phyloP scores from a whole-genome alignment of 495 filamentous ascomycete genomes.

The Penicillium daleae region DNA sequence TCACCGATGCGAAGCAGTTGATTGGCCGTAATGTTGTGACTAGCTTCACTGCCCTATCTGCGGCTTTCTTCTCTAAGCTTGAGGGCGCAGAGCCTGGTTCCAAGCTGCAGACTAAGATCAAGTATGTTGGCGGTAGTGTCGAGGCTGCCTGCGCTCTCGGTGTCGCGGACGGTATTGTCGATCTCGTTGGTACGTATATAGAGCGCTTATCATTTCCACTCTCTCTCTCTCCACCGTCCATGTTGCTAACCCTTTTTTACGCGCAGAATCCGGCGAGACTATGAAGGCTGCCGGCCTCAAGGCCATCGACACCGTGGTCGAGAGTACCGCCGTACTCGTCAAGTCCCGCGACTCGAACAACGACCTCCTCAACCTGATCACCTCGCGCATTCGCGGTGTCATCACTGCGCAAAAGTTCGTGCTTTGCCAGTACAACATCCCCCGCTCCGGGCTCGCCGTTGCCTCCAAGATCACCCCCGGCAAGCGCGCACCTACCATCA shows the following conservation, averaged over 20 bases:
- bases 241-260: neutral
- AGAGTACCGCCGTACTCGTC: constrained; percentile 85
- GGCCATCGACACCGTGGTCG: constrained; percentile 90
- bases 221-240: neutral
- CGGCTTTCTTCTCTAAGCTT: constrained; percentile 77
- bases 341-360: constrained; percentile 88
- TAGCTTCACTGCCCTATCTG: constrained; percentile 84
- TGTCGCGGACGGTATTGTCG: constrained; percentile 95
- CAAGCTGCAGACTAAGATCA: constrained; percentile 68
- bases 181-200: constrained; percentile 78
- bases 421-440: constrained; percentile 94
- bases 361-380: constrained; percentile 77
- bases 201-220: neutral
- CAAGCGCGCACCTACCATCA: constrained; percentile 92
- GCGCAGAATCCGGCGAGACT: constrained; percentile 91
- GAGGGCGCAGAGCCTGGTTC: constrained; percentile 54
- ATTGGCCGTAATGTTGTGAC: constrained; percentile 95
- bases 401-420: constrained; percentile 96
- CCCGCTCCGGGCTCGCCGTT: constrained; percentile 62
- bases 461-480: constrained; percentile 88
- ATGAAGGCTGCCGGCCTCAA: constrained; percentile 98
- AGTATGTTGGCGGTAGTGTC: constrained; percentile 92
- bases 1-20: constrained; percentile 70
- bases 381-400: constrained; percentile 83
- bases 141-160: constrained; percentile 95